A percentile compares a stretch with the other conserved stretches of the same genome.
Evolutionary conservation across 176 grass and related monocot species (phyloP).

Genomic region (Eragrostis curvula): DNA sequence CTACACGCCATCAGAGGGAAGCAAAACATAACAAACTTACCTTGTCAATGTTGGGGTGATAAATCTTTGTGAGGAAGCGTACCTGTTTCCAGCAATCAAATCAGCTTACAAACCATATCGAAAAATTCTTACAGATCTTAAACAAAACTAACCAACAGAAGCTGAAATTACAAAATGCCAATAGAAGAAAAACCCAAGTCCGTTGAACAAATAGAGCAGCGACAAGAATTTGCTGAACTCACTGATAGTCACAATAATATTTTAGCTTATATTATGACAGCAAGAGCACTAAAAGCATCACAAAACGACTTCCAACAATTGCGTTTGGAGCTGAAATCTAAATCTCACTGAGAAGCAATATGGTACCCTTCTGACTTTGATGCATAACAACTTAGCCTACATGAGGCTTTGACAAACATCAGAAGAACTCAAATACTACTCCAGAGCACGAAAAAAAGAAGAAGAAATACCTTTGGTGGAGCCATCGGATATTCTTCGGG

Average conservation of each 20-base stretch:
- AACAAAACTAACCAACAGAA: background rate
- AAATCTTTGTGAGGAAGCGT: constrained; percentile 96
- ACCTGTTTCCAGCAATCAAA: constrained; percentile 63
- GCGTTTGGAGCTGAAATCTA: constrained; percentile 16
- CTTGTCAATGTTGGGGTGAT: constrained; percentile 99
- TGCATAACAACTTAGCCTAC: constrained; percentile 13
- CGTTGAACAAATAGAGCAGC: background rate
- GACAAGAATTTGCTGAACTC: background rate
- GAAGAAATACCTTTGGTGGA: constrained; percentile 72
- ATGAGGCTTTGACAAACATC: constrained; percentile 24
- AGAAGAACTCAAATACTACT: constrained; percentile 37
- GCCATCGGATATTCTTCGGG: constrained; percentile 99
- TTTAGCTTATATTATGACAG: background rate
- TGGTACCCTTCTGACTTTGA: background rate
- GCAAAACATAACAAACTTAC: constrained; percentile 47
- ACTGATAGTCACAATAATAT: background rate
- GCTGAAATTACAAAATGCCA: background rate
- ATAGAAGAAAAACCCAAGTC: background rate
- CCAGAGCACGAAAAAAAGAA: constrained; percentile 50
- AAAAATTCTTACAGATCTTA: background rate
- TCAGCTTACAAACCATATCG: constrained; percentile 11
- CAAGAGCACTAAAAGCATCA: background rate
- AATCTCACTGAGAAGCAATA: background rate
- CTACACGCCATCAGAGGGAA: background rate
- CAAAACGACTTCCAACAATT: constrained; percentile 4